Percentiles rank a stretch among this genome's conserved stretches.
Conservation (phyloP, 2,329 filamentous ascomycete genomes). For the Eutypella sp. region DNA sequence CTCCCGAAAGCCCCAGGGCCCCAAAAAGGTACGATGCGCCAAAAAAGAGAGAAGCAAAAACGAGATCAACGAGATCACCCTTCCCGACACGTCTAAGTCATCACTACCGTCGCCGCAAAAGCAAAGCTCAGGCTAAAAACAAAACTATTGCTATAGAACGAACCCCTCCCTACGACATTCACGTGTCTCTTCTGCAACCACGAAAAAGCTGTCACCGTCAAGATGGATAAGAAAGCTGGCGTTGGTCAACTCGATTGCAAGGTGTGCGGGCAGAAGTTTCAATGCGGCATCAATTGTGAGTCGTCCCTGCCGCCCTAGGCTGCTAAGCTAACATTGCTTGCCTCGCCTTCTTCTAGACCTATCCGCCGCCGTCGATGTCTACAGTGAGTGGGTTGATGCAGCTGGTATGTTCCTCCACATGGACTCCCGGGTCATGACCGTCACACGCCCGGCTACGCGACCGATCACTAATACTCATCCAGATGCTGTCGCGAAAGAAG, state of each 20-base stretch:
- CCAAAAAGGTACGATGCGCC: constrained; percentile 63
- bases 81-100: neutral
- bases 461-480: constrained; percentile 11
- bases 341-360: constrained; percentile 55
- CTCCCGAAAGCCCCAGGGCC: constrained; percentile 72
- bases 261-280: constrained; percentile 88
- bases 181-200: constrained; percentile 98
- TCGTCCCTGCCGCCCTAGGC: neutral
- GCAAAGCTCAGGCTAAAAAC: too few species aligned
- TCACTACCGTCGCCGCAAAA: too few species aligned
- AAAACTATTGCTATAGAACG: too few species aligned
- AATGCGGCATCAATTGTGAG: constrained; percentile 85
- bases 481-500: constrained; percentile 49
- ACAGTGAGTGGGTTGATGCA: constrained; percentile 97
- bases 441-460: constrained; percentile 7
- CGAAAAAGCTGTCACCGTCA: constrained; percentile 85
- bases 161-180: constrained; percentile 76
- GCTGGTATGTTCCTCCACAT: constrained; percentile 38
- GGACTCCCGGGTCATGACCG: neutral
- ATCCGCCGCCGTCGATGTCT: constrained; percentile 88
- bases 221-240: constrained; percentile 88
- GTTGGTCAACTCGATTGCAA: constrained; percentile 85
- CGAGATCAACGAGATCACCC: neutral
- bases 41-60: too few species aligned
- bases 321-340: constrained; percentile 8